Evolutionary conservation across 2,329 filamentous ascomycete genomes (phyloP), one percentile per base, ranked within the genome.

Genomic region (Akanthomyces uredinophilus): DNA sequence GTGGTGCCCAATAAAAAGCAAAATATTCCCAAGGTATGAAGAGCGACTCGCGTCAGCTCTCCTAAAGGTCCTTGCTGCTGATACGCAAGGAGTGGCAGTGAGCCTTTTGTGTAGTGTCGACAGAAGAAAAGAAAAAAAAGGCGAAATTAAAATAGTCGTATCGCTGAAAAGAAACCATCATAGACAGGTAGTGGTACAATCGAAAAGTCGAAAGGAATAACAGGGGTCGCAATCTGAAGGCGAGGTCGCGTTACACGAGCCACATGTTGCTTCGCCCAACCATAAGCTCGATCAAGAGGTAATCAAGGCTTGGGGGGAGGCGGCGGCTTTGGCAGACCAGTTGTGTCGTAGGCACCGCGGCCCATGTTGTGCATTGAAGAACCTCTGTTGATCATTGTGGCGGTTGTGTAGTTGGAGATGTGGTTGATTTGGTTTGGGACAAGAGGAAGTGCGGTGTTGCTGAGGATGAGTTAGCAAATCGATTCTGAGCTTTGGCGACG

Each of bases 321-420:
- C 61, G 79, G 41, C 24, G 62, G 80, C 72, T 82, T 81, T 63
- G 75, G 73, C 27, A 81, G 73, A 52, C 79, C 79, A 27, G 79
- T 82, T 65, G 78, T 81, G 66, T 83, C 80, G 68, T 83, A 83
- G 66, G 79, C 80, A 63, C 80, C 80, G 63, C 80, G 75, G 64
- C 78, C 80, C 78, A 81, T 81, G 70, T 81, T 79, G 72, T 67
- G 70, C 55, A 70, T 69, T 64, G 71, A 70, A 57, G 71, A 70
- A 63, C 69, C 70, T 63, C 68, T 65, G 65, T 72, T 68, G 65
- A 75, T 65, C 77, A 79, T 79, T 65, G 65, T 76, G 69, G 65
- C 35, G 65, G 64, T 64, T 62, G 64, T 61, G 24, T 51, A n/a
- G 37, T 41, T 51, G 11, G 62, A 37, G 41, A 32, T 27, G 13